Percentiles rank a stretch among this genome's conserved stretches.
Conservation (phyloP, 2,329 filamentous ascomycete species). For the Alternaria arbusti region DNA sequence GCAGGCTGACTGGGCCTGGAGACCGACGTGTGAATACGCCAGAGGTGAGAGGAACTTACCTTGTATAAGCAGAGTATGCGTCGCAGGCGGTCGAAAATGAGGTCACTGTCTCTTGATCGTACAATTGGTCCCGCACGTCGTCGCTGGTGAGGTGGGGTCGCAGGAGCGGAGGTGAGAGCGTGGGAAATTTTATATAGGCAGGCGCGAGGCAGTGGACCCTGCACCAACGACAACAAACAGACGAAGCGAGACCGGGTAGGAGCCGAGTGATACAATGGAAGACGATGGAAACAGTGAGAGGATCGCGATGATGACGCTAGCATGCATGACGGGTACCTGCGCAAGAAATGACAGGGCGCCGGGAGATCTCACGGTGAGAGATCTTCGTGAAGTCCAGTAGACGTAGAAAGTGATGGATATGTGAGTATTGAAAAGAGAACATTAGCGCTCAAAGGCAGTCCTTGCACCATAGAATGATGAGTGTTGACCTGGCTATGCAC, state of each 20-base stretch:
- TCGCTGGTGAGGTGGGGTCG: constrained; percentile 9
- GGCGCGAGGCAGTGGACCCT: constrained; percentile 16
- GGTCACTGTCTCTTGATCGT: background rate
- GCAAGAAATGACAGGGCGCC: background rate
- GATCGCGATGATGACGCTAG: background rate
- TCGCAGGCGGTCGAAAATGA: background rate
- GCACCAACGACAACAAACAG: constrained; percentile 11
- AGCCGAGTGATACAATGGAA: background rate
- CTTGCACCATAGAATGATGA: background rate
- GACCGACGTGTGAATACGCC: background rate
- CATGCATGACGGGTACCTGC: constrained; percentile 5
- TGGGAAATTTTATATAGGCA: constrained; percentile 10
- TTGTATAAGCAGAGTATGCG: background rate
- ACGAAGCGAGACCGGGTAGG: background rate
- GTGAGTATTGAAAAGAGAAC: background rate
- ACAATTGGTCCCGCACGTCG: background rate
- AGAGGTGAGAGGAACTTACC: constrained; percentile 6
- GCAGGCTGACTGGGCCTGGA: background rate
- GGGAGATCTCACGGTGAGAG: background rate
- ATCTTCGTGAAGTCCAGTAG: background rate
- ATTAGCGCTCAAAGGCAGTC: background rate
- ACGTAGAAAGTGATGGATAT: background rate
- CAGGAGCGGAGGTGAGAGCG: constrained; percentile 2
- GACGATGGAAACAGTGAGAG: background rate
- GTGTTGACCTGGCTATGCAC: background rate